Evolutionary conservation across 179 eudicot genomes (phyloP).

Genomic region (Spergularia azorica): DNA sequence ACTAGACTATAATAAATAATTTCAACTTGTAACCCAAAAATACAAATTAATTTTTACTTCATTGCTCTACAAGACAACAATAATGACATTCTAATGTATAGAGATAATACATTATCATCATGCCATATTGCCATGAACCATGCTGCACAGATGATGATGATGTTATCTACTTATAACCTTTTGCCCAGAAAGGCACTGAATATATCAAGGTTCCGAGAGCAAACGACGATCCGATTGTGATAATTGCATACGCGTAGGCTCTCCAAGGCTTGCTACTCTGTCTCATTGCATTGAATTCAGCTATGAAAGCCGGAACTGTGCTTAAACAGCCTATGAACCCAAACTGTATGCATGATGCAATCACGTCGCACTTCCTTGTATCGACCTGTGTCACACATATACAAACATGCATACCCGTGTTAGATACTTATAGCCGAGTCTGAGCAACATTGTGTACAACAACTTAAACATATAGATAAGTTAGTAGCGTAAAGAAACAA

Average conservation of each 20-base stretch:
- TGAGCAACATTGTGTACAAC: background rate
- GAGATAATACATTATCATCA: constrained; percentile 3
- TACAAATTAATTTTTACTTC: background rate
- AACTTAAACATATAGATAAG: too few species aligned
- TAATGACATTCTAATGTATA: constrained; percentile 14
- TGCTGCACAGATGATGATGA: background rate
- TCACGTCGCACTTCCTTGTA: constrained; percentile 44
- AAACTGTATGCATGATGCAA: constrained; percentile 64
- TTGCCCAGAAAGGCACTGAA: constrained; percentile 48
- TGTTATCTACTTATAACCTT: constrained; percentile 29
- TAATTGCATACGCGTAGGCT: constrained; percentile 66
- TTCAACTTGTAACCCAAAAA: background rate
- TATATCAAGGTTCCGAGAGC: constrained; percentile 58
- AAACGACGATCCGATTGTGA: constrained; percentile 55
- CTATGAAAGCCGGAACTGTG: constrained; percentile 86
- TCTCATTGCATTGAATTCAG: constrained; percentile 72
- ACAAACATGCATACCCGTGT: background rate
- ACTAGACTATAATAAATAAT: background rate
- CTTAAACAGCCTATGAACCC: constrained; percentile 81
- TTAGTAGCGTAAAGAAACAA: background rate
- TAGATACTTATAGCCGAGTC: background rate
- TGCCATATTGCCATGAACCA: constrained; percentile 3
- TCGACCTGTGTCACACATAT: constrained; percentile 43
- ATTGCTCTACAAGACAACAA: background rate
- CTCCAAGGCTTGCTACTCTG: constrained; percentile 60